phyloP scores from a whole-genome alignment of 331 rosid species.

The Acacia pycnantha region DNA sequence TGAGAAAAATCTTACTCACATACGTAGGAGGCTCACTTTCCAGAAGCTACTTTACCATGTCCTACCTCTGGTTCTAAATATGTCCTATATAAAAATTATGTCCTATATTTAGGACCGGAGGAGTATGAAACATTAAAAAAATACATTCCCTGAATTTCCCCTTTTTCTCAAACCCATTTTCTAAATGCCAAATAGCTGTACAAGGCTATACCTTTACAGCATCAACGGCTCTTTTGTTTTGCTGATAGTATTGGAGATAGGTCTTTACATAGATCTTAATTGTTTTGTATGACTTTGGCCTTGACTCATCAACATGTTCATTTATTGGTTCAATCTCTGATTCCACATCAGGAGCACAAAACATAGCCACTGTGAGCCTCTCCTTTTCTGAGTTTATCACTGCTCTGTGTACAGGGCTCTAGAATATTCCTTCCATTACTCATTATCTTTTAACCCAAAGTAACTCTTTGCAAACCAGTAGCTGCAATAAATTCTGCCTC shows the following conservation, averaged over 20 bases:
- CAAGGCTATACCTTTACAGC: slow-evolving; percentile 30
- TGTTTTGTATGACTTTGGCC: slow-evolving; percentile 47
- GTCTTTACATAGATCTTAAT: slow-evolving; percentile 38
- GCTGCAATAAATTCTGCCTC: too few species aligned
- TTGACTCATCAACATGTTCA: slow-evolving; percentile 38
- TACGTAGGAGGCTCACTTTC: too few species aligned
- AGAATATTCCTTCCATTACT: not conserved
- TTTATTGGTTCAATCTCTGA: not conserved
- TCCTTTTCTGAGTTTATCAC: not conserved
- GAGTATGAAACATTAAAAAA: too few species aligned
- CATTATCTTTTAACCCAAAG: not conserved
- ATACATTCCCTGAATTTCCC: not conserved
- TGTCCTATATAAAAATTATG: too few species aligned
- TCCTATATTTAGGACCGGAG: too few species aligned
- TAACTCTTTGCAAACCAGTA: too few species aligned
- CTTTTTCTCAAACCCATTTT: not conserved
- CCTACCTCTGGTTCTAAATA: too few species aligned
- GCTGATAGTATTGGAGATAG: slow-evolving; percentile 49
- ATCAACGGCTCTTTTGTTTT: slow-evolving; percentile 50
- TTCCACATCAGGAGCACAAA: not conserved
- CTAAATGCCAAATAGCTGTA: not conserved
- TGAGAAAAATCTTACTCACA: too few species aligned
- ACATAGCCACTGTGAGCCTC: not conserved
- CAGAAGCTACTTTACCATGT: too few species aligned
- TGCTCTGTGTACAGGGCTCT: not conserved